Conservation (phyloP, 1,284 basidiomycete species). For the Rhodotorula sp. region DNA sequence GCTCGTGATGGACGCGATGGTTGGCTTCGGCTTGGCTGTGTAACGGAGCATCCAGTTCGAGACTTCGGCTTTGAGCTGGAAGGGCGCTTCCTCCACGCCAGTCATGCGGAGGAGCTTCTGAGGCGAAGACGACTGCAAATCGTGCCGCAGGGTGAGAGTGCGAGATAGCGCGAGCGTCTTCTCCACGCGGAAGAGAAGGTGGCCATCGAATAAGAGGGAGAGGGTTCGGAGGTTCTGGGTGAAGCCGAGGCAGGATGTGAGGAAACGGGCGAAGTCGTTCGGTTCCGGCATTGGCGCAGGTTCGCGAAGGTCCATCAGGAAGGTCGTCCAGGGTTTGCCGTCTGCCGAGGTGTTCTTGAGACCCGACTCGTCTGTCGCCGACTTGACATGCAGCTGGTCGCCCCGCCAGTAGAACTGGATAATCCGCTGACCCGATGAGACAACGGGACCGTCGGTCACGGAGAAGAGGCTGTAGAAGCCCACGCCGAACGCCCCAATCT, state of each 20-base stretch:
- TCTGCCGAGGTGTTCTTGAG: slow-evolving; percentile 36
- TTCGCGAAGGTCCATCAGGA: slow-evolving; percentile 86
- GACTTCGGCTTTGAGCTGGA: slow-evolving; percentile 77
- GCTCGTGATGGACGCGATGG: slow-evolving; percentile 5
- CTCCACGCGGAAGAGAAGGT: slow-evolving; percentile 66
- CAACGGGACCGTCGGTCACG: slow-evolving; percentile 61
- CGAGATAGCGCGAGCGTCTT: slow-evolving; percentile 66
- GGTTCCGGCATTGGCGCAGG: slow-evolving; percentile 74
- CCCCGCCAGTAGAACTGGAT: slow-evolving; percentile 95
- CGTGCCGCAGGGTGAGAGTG: slow-evolving; percentile 59
- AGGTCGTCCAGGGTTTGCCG: slow-evolving; percentile 72
- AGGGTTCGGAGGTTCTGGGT: slow-evolving; percentile 78
- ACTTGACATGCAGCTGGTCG: slow-evolving; percentile 54
- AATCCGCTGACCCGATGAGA: slow-evolving; percentile 73
- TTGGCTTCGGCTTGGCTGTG: slow-evolving; percentile 25
- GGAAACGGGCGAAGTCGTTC: slow-evolving; percentile 51
- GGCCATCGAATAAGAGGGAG: slow-evolving; percentile 47
- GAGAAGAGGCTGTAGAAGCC: slow-evolving; percentile 50
- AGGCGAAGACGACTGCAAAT: slow-evolving; percentile 52
- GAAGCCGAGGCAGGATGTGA: slow-evolving; percentile 91
- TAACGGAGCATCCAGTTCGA: slow-evolving; percentile 72
- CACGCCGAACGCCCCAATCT: slow-evolving; percentile 82
- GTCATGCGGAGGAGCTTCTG: slow-evolving; percentile 66
- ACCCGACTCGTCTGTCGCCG: slow-evolving; percentile 28
- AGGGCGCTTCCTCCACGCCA: slow-evolving; percentile 64